phyloP scores from a whole-genome alignment of 1,139 yeast genomes.

The Candida sanyaensis region DNA sequence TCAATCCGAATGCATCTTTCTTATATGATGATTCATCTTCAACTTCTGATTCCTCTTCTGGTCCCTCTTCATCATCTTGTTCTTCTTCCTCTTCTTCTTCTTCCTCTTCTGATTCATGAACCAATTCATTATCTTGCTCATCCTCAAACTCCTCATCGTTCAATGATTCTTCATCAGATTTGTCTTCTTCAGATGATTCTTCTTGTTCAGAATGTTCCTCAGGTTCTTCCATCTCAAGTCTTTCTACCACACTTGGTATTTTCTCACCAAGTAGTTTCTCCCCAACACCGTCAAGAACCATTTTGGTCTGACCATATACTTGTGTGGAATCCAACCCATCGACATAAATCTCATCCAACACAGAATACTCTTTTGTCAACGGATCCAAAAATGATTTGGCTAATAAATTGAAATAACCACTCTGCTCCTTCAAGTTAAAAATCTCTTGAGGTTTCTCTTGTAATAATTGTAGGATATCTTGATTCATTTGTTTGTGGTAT shows the following conservation, averaged over 20 bases:
- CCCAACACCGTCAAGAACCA: constrained; percentile 54
- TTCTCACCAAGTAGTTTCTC: constrained; percentile 40
- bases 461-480: constrained; percentile 18
- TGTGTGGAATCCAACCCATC: constrained; percentile 91
- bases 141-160: constrained; percentile 20
- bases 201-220: constrained; percentile 1
- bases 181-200: constrained; percentile 16
- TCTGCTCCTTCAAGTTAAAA: constrained; percentile 21
- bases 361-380: constrained; percentile 60
- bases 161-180: constrained; percentile 6
- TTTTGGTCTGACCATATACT: constrained; percentile 90
- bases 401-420: constrained; percentile 29
- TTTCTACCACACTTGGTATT: constrained; percentile 13
- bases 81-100: constrained; percentile 19
- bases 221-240: constrained; percentile 12
- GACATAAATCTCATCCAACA: constrained; percentile 76
- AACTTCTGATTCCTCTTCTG: constrained; percentile 10
- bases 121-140: constrained; percentile 21
- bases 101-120: constrained; percentile 12
- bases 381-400: constrained; percentile 68
- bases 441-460: constrained; percentile 28
- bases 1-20: constrained; percentile 65
- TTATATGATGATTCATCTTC: constrained; percentile 16
- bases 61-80: constrained; percentile 2
- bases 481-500: constrained; percentile 11